phyloP scores from a whole-genome alignment of 768 basidiomycete species.

The Pluteus cervinus region DNA sequence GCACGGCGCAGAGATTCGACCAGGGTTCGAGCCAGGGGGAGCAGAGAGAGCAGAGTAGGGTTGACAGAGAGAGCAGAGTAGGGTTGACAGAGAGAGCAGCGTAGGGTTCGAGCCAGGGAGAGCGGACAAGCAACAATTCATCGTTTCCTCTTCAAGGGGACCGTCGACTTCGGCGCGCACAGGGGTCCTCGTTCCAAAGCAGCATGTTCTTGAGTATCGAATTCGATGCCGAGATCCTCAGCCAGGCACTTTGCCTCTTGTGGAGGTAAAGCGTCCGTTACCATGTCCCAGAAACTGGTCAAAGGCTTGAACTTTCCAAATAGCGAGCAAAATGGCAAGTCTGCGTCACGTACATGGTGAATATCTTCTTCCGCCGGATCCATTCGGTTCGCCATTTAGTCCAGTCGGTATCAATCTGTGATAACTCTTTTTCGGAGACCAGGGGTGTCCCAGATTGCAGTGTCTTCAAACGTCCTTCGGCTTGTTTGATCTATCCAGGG shows the following conservation, averaged over 20 bases:
- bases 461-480: slow-evolving; percentile 42
- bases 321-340: background rate
- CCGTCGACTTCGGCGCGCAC: slow-evolving; percentile 33
- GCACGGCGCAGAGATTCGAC: too few species aligned
- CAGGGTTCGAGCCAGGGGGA: too few species aligned
- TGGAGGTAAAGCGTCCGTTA: slow-evolving; percentile 61
- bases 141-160: slow-evolving; percentile 49
- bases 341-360: slow-evolving; percentile 53
- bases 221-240: slow-evolving; percentile 79
- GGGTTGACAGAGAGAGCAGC: too few species aligned
- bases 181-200: slow-evolving; percentile 60
- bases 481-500: slow-evolving; percentile 39
- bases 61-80: too few species aligned
- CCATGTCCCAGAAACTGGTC: slow-evolving; percentile 70
- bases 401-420: slow-evolving; percentile 69
- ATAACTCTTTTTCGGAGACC: slow-evolving; percentile 67
- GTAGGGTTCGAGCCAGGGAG: too few species aligned
- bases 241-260: slow-evolving; percentile 58
- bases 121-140: slow-evolving; percentile 4
- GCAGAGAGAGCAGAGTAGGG: too few species aligned
- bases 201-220: slow-evolving; percentile 67
- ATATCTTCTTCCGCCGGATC: slow-evolving; percentile 69
- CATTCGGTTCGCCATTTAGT: slow-evolving; percentile 77
- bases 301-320: background rate
- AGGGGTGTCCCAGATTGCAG: slow-evolving; percentile 62